A percentile compares a stretch with the other conserved stretches of the same genome.
Conservation (phyloP, 345 rosid species). For the Citrus reticulata region DNA sequence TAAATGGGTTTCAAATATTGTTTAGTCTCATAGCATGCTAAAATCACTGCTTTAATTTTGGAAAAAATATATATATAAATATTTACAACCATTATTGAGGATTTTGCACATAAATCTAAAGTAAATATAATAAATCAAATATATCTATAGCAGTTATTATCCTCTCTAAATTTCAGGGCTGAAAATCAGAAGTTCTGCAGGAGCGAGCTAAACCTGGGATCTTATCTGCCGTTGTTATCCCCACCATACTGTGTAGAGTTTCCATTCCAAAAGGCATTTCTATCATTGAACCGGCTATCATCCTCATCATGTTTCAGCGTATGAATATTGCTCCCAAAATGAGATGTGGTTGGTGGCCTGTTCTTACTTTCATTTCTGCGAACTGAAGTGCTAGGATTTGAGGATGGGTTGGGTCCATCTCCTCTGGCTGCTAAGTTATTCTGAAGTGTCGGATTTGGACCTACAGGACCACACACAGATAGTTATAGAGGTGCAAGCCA, state of each 20-base stretch:
- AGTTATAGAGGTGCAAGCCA: background rate
- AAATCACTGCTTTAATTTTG: too few relatives aligned
- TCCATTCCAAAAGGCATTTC: conserved; percentile 88
- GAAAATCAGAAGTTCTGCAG: background rate
- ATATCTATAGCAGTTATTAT: background rate
- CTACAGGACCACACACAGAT: conserved; percentile 24
- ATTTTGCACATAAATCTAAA: background rate
- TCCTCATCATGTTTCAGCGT: conserved; percentile 70
- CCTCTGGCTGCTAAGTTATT: conserved; percentile 26
- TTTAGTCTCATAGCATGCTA: too few relatives aligned
- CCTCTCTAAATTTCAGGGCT: background rate
- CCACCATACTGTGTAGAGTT: conserved; percentile 86
- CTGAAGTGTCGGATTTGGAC: conserved; percentile 41
- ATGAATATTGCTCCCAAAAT: conserved; percentile 70
- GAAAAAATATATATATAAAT: too few relatives aligned
- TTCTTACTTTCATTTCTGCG: conserved; percentile 34
- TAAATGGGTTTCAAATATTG: too few relatives aligned
- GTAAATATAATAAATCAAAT: background rate
- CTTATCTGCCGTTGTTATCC: conserved; percentile 35
- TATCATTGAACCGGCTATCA: conserved; percentile 49
- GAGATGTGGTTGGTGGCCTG: conserved; percentile 44
- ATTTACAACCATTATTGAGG: background rate
- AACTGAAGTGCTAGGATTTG: conserved; percentile 23
- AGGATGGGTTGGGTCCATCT: conserved; percentile 18
- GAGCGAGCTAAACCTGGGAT: background rate